These are phyloP conservation scores for Cladosporium sp. DNA, from an alignment of 2,329 filamentous ascomycete species.

Conservation along the genomic window DNA sequence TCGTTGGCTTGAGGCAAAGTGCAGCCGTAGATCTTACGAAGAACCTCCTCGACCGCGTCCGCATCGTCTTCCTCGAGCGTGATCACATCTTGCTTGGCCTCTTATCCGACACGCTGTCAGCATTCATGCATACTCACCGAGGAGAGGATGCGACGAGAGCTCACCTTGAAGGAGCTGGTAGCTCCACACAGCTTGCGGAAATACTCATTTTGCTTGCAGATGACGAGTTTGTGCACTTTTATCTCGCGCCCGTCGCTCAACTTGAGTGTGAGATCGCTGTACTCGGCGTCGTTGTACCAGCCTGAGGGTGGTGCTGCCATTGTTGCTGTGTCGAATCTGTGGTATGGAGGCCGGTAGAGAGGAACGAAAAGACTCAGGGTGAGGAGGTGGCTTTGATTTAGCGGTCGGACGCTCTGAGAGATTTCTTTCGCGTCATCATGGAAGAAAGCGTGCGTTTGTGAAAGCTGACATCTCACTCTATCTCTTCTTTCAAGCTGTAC, in stretches of 20 bases:
- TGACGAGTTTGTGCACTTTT: slow-evolving; percentile 3
- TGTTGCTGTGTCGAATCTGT: neutral
- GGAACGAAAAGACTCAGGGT: neutral
- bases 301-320: neutral
- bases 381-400: neutral
- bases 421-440: neutral
- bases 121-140: neutral
- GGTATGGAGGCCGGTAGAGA: neutral
- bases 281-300: slow-evolving; percentile 7
- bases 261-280: slow-evolving; percentile 11
- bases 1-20: neutral
- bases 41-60: neutral
- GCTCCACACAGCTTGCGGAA: slow-evolving; percentile 5
- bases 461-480: neutral
- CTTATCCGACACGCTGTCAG: neutral
- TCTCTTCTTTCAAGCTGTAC: neutral
- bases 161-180: neutral
- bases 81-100: neutral
- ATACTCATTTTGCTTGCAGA: neutral
- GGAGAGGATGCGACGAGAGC: neutral
- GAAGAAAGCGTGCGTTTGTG: neutral
- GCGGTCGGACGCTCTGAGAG: neutral
- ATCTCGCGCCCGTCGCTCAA: slow-evolving; percentile 1
- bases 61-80: slow-evolving; percentile 4
- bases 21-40: slow-evolving; percentile 9